Conservation (phyloP, 1,139 yeast species). For the Hansenula lynferdii region DNA sequence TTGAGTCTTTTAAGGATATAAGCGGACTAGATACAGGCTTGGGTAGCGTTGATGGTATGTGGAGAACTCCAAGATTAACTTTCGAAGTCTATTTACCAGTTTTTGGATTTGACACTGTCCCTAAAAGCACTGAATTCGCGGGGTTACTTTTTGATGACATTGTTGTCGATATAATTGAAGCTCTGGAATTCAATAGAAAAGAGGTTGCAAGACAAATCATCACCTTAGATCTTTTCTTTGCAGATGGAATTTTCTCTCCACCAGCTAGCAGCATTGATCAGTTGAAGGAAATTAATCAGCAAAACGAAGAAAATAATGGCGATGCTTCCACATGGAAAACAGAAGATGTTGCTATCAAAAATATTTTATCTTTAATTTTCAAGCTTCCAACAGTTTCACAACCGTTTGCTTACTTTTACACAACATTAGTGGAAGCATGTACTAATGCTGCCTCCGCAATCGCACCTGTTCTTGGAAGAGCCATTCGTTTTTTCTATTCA, state of each 20-base stretch:
- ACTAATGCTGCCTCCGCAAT: slow-evolving; percentile 81
- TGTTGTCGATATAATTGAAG: slow-evolving; percentile 66
- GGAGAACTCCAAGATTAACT: slow-evolving; percentile 54
- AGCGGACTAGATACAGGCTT: slow-evolving; percentile 28
- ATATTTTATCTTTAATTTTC: slow-evolving; percentile 73
- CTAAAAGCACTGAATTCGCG: slow-evolving; percentile 53
- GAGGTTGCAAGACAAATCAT: slow-evolving; percentile 85
- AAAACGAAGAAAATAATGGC: slow-evolving; percentile 27
- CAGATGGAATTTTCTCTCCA: slow-evolving; percentile 66
- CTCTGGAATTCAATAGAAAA: slow-evolving; percentile 82
- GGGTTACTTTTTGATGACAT: slow-evolving; percentile 72
- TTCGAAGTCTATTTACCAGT: slow-evolving; percentile 61
- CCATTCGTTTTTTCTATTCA: slow-evolving; percentile 77
- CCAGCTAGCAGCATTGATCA: slow-evolving; percentile 83
- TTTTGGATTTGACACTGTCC: slow-evolving; percentile 63
- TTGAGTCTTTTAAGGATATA: slow-evolving; percentile 32
- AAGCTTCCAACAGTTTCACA: slow-evolving; percentile 65
- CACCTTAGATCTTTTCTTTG: slow-evolving; percentile 70
- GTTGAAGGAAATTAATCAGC: slow-evolving; percentile 38
- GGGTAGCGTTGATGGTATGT: slow-evolving; percentile 44
- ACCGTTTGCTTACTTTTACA: slow-evolving; percentile 73
- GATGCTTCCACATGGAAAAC: slow-evolving; percentile 71
- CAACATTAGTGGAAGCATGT: slow-evolving; percentile 88
- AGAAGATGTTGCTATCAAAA: slow-evolving; percentile 87
- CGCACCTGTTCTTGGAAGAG: slow-evolving; percentile 95